A percentile compares a stretch with the other conserved stretches of the same genome.
Conservation (phyloP, 192 early-diverging fungal genomes). For the Coemansia javaensis region DNA sequence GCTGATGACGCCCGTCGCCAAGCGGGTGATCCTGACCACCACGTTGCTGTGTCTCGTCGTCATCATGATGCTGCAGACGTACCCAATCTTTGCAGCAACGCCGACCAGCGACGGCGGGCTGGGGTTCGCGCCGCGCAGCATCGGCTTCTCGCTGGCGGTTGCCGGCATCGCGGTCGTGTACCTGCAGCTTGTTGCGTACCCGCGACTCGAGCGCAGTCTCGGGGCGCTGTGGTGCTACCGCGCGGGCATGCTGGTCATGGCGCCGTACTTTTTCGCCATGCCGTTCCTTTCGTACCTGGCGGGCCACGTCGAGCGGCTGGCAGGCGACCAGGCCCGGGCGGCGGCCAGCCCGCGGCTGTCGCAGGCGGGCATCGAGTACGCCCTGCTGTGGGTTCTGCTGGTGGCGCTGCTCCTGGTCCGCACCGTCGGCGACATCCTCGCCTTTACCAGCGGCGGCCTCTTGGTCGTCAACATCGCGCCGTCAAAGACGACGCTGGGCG, state of each 20-base stretch:
- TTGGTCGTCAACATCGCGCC: conserved; percentile 35
- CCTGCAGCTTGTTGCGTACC: conserved; percentile 51
- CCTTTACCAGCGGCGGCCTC: conserved; percentile 31
- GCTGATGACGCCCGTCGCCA: conserved; percentile 18
- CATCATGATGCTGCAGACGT: conserved; percentile 25
- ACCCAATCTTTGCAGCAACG: conserved; percentile 47
- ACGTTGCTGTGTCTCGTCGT: conserved; percentile 17
- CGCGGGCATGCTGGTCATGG: conserved; percentile 1
- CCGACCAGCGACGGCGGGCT: conserved; percentile 47
- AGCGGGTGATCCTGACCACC: conserved; percentile 19
- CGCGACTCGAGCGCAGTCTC: conserved; percentile 31
- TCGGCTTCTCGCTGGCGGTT: conserved; percentile 50
- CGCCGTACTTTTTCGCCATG: conserved; percentile 7
- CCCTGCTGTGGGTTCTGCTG: conserved; percentile 24
- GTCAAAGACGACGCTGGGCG: conserved; percentile 21
- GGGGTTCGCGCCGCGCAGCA: conserved; percentile 45
- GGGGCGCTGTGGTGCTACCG: conserved; percentile 17
- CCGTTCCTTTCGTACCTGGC: conserved; percentile 6
- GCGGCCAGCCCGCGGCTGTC: neutral
- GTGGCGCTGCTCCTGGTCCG: conserved; percentile 16
- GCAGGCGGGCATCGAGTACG: neutral
- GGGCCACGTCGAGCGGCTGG: neutral
- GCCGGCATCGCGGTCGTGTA: conserved; percentile 41
- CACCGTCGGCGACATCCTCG: conserved; percentile 14
- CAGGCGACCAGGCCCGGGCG: neutral